Evolutionary conservation across 2,329 filamentous ascomycete genomes (phyloP), one percentile per base, ranked within the genome.

Genomic region (Gyromitra esculenta): DNA sequence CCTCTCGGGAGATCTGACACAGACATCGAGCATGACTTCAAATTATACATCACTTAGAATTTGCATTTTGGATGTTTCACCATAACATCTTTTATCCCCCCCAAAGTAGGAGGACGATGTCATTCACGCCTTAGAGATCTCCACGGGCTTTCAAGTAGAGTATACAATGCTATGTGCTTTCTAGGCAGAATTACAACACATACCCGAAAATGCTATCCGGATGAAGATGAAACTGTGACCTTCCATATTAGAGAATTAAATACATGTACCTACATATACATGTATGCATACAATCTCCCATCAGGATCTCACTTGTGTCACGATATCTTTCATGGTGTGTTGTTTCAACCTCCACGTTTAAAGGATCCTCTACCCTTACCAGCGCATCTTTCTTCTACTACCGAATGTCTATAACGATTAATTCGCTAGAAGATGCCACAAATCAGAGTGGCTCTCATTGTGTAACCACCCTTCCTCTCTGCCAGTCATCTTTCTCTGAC

Each of bases 381-480:
- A 4, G 25, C 15, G 8, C 48, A 21, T 52, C 48, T 18, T 21
- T 39, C 9, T n/a, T 43, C 25, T 35, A 11, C 31, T 43, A n/a
- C 15, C 5, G 11, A 18, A 52, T 13, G 21, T n/a, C 8, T 15
- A n/a, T 39, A 6, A 31, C 13, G 2, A 41, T 56, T 41, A 39
- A 21, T 43, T 37, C 37, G 39, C 41, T 5, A 8, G 39, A 71
- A 56, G 48, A 76, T 76, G 73, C 45, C 57, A 21, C 68, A 70
- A 43, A 65, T 73, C 31, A 73, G 54, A 67, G 73, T 76, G 18
- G 73, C 60, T n/a, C 67, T 76, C 21, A 66, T 76, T 5, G 73
- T 76, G 67, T 76, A 76, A 76, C 43, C 37, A 52, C 21, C 41
- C 72, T 54, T 11, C 21, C 21, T 31, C 21, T 13, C 9, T 31